Evolutionary conservation across 768 basidiomycete species (phyloP), one percentile per base, ranked within the genome.

Genomic region (Chalciporus sphaerocephalus): DNA sequence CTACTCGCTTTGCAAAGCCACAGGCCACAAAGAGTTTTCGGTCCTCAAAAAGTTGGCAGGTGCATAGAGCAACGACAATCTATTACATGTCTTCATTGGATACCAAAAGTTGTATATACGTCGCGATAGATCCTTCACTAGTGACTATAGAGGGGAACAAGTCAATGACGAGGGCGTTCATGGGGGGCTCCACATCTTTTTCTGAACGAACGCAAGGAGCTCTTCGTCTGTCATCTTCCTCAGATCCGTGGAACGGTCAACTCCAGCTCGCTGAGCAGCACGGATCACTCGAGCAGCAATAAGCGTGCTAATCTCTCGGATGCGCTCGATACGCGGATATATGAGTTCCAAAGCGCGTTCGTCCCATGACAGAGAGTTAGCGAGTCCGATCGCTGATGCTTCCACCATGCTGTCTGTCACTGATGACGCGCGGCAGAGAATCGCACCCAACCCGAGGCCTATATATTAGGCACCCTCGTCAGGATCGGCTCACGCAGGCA

Each of bases 361-460:
- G 27, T 87, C 84, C 11, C 61, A 53, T 2, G 78, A 90, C 33
- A 94, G 73, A 4, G 87, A 79, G 47, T 83, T 67, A 4, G 88
- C 83, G 32, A 96, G 75, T 6, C 89, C 90, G 22, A 89, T 74
- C 4, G 92, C 85, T 11, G 87, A 78, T 5, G 90, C 86, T 62
- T 95, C 92, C 20, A 96, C 85, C 88, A 97, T 92, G 51, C 73
- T 73, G 61, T 92, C 87, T 3, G 90, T 89, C 36, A 96, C 83
- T 23, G 71, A 69, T 1, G 74, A 70, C 16, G 81, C 85, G 33
- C 80, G 77, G 45, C 81, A 73, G 39, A 92, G 71, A 60, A 92
- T 87, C 8, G 84, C 74, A 32, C 82, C 90, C 25, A 92, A 72
- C n/a, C 90, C 92, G 4, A 60, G 59, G 33, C 53, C 58, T 59